Percentiles rank a stretch among this genome's conserved stretches.
These are phyloP conservation scores for Clonostachys rosea DNA, from an alignment of 2,329 filamentous ascomycete genomes.

Conservation along the genomic window DNA sequence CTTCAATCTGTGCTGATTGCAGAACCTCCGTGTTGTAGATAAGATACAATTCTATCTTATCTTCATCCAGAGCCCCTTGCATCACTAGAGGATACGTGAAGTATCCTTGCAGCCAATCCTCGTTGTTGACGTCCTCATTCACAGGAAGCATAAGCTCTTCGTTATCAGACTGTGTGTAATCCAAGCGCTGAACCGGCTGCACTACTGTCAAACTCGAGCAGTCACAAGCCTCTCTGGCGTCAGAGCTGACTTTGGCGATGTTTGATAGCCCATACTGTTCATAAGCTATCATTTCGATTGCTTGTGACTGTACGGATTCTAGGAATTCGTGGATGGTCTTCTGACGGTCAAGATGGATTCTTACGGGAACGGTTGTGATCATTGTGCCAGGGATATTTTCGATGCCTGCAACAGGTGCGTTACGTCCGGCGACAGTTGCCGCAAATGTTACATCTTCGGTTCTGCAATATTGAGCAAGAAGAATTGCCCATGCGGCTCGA, in stretches of 20 bases:
- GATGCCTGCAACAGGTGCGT: slow-evolving; percentile 3
- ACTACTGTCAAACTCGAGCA: slow-evolving; percentile 11
- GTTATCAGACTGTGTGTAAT: slow-evolving; percentile 8
- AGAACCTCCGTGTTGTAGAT: slow-evolving; percentile 2
- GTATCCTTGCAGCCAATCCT: slow-evolving; percentile 2
- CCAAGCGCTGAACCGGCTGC: slow-evolving; percentile 2
- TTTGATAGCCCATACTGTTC: slow-evolving; percentile 14
- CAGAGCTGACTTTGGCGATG: slow-evolving; percentile 8
- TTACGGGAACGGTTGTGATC: slow-evolving; percentile 8
- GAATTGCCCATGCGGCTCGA: slow-evolving; percentile 1
- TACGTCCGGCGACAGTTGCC: slow-evolving; percentile 5
- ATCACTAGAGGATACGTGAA: slow-evolving; percentile 4
- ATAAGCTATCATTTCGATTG: slow-evolving; percentile 9
- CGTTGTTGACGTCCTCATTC: not conserved
- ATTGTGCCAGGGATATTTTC: slow-evolving; percentile 7
- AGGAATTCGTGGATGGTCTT: slow-evolving; percentile 6
- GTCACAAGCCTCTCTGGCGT: slow-evolving; percentile 8
- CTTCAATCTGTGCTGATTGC: slow-evolving; percentile 6
- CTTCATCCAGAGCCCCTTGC: not conserved
- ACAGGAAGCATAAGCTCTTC: not conserved
- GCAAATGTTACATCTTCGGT: slow-evolving; percentile 7
- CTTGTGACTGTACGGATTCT: slow-evolving; percentile 5
- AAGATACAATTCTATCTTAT: slow-evolving; percentile 1
- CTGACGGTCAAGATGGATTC: slow-evolving; percentile 2
- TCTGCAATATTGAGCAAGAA: slow-evolving; percentile 4